phyloP scores from a whole-genome alignment of 208 protist species.

The Willaertia magna region DNA sequence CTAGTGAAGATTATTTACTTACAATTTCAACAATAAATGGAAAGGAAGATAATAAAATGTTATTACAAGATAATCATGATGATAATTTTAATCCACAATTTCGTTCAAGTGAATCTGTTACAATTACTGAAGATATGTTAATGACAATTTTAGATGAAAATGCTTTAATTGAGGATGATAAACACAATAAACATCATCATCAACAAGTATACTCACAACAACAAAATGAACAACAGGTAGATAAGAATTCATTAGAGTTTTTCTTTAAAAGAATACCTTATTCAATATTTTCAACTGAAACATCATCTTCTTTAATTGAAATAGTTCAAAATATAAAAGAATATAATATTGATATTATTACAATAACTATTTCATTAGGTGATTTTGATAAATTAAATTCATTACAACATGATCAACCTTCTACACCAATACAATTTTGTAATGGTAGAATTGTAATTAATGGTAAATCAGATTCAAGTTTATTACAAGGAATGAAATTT shows the following conservation, averaged over 20 bases:
- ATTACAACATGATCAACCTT: not conserved
- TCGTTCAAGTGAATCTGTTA: no score
- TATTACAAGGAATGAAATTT: not conserved
- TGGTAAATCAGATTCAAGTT: not conserved
- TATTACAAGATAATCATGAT: no score
- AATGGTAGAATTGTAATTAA: not conserved
- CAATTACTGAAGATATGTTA: no score
- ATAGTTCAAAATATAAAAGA: no score
- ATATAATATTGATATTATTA: not conserved
- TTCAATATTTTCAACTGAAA: not conserved
- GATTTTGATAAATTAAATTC: not conserved
- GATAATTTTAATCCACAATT: no score
- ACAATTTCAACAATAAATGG: no score
- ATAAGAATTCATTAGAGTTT: not conserved
- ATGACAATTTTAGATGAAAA: no score
- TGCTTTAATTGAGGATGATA: no score
- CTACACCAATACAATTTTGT: not conserved
- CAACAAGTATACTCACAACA: not conserved
- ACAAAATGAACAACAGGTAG: not conserved
- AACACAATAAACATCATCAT: no score
- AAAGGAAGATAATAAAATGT: no score
- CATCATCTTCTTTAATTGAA: no score
- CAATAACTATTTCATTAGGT: not conserved
- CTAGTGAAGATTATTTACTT: no score
- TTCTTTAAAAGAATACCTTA: not conserved